Conservation (phyloP, 2,329 filamentous ascomycete species). For the Macrophomina phaseolina region DNA sequence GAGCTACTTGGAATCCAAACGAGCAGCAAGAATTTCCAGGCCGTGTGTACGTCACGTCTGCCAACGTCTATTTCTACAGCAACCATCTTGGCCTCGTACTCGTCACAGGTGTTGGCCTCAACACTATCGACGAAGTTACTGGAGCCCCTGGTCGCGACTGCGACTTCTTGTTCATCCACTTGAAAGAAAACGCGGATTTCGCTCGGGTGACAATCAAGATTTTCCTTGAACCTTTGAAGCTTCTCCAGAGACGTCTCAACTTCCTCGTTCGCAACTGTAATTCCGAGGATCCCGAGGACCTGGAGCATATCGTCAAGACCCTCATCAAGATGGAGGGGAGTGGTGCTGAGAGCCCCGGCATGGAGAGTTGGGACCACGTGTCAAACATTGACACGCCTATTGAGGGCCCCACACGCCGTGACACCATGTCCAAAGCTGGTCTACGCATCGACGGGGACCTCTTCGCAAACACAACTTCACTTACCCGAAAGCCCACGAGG, state of each 20-base stretch:
- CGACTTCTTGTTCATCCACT: conserved; percentile 88
- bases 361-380: conserved; percentile 91
- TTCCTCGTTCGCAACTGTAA: conserved; percentile 82
- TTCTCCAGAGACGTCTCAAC: conserved; percentile 84
- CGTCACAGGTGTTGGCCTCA: conserved; percentile 76
- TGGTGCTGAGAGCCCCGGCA: conserved; percentile 69
- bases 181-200: conserved; percentile 68
- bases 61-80: conserved; percentile 94
- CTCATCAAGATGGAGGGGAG: conserved; percentile 76
- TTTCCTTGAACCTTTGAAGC: conserved; percentile 83
- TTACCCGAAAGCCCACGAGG: conserved; percentile 62
- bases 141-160: conserved; percentile 88
- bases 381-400: conserved; percentile 61
- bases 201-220: conserved; percentile 86
- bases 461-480: conserved; percentile 51
- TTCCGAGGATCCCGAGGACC: conserved; percentile 69
- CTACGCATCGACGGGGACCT: conserved; percentile 69
- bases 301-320: conserved; percentile 73
- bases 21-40: conserved; percentile 80
- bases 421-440: conserved; percentile 54
- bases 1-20: conserved; percentile 84
- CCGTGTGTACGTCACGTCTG: conserved; percentile 84
- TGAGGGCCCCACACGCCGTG: conserved; percentile 53
- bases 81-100: conserved; percentile 91
- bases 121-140: conserved; percentile 84